Evolutionary conservation across 2,329 filamentous ascomycete species (phyloP).

Genomic region (Claviceps sp.): DNA sequence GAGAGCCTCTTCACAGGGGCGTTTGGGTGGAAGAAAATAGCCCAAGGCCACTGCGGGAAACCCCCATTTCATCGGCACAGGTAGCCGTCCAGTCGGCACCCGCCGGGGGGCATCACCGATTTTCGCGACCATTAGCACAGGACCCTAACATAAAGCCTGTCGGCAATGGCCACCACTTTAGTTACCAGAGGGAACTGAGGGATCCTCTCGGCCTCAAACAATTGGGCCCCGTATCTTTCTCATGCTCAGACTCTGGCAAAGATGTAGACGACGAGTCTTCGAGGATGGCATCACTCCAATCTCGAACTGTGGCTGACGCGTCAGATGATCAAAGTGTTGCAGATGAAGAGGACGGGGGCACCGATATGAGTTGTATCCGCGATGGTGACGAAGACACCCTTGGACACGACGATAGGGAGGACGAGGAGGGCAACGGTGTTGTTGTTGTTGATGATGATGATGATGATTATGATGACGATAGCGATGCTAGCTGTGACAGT

Average conservation of each 20-base stretch:
- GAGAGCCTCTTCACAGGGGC: constrained; percentile 14
- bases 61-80: constrained; percentile 27
- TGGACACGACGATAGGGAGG: not conserved
- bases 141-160: constrained; percentile 29
- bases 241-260: constrained; percentile 13
- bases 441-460: not conserved
- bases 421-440: not conserved
- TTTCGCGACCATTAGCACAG: constrained; percentile 17
- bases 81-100: constrained; percentile 20
- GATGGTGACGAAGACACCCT: not conserved
- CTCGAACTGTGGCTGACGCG: not conserved
- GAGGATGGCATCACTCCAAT: not conserved
- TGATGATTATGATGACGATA: not conserved
- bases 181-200: constrained; percentile 21
- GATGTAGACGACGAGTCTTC: constrained; percentile 10
- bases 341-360: not conserved
- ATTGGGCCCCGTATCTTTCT: constrained; percentile 23
- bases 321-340: not conserved
- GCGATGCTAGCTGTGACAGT: not conserved
- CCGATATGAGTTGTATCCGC: not conserved
- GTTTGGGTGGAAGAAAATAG: constrained; percentile 15
- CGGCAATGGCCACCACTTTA: constrained; percentile 28
- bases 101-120: constrained; percentile 19
- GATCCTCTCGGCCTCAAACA: constrained; percentile 20
- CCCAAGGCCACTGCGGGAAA: constrained; percentile 34